Percentiles rank a stretch among this genome's conserved stretches.
Evolutionary conservation across 2,329 filamentous ascomycete species (phyloP).

Genomic region (Colletotrichum sp.): DNA sequence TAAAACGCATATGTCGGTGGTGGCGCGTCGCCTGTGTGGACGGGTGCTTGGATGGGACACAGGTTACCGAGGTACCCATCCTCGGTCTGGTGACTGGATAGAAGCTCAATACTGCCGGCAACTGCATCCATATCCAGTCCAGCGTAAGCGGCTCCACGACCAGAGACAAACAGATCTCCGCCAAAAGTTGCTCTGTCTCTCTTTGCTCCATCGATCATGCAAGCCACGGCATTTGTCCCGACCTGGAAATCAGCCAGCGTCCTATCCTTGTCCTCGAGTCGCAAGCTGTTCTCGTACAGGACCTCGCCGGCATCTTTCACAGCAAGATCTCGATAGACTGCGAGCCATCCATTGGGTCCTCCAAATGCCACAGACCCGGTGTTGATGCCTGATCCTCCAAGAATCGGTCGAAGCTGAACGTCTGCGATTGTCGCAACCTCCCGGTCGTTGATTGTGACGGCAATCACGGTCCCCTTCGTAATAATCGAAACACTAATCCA

Average conservation of each 20-base stretch:
- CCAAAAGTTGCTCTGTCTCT: slow-evolving; percentile 13
- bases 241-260: slow-evolving; percentile 11
- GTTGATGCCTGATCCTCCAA: slow-evolving; percentile 1
- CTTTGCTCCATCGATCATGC: slow-evolving; percentile 15
- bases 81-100: slow-evolving; percentile 7
- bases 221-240: slow-evolving; percentile 1
- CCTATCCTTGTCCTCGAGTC: background rate
- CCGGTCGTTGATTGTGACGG: background rate
- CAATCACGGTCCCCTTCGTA: background rate
- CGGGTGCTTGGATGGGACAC: slow-evolving; percentile 6
- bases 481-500: background rate
- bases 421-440: background rate
- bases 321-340: background rate
- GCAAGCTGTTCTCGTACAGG: slow-evolving; percentile 3
- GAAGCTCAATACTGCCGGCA: slow-evolving; percentile 7
- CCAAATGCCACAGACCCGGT: slow-evolving; percentile 11
- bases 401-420: background rate
- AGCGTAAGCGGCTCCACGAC: slow-evolving; percentile 5
- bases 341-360: slow-evolving; percentile 7
- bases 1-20: slow-evolving; percentile 15
- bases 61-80: slow-evolving; percentile 14
- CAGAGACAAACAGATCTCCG: slow-evolving; percentile 12
- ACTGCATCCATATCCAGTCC: background rate
- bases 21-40: background rate
- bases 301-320: background rate